phyloP scores from a whole-genome alignment of 2,329 filamentous ascomycete genomes.

The Pseudogymnoascus pannorum region DNA sequence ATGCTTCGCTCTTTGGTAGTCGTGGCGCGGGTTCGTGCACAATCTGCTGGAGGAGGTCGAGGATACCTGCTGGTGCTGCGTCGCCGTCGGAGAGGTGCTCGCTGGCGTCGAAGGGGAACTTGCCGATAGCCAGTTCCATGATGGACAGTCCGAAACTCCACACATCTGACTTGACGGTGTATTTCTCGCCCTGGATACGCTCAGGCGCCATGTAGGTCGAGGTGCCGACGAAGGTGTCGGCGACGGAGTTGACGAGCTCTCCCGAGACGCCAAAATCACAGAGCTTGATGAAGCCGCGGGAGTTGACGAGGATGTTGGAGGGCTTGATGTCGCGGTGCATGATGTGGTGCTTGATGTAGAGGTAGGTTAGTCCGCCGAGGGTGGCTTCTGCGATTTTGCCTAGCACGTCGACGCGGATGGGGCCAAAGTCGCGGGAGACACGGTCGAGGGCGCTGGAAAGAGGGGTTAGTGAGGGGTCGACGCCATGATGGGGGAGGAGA shows the following conservation, averaged over 20 bases:
- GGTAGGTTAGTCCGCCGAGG: conserved; percentile 84
- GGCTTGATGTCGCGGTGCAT: conserved; percentile 99
- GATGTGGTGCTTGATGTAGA: conserved; percentile 92
- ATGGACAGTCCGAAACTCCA: conserved; percentile 95
- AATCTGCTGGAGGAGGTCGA: conserved; percentile 94
- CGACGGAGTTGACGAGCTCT: conserved; percentile 94
- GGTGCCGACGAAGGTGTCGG: conserved; percentile 95
- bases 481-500: background rate
- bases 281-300: conserved; percentile 86
- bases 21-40: conserved; percentile 91
- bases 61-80: conserved; percentile 82
- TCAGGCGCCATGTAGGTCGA: conserved; percentile 99
- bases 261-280: conserved; percentile 99
- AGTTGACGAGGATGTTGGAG: conserved; percentile 95
- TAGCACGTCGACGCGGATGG: conserved; percentile 88
- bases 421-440: conserved; percentile 90
- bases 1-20: conserved; percentile 93
- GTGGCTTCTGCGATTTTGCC: conserved; percentile 97
- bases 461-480: conserved; percentile 20
- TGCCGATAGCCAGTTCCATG: conserved; percentile 96
- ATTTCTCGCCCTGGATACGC: conserved; percentile 92
- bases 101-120: conserved; percentile 84
- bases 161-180: conserved; percentile 96
- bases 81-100: conserved; percentile 65
- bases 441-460: conserved; percentile 74